Percentiles rank a stretch among this genome's conserved stretches.
phyloP scores from a whole-genome alignment of 2,329 filamentous ascomycete species.

The Eurotiales sp. region DNA sequence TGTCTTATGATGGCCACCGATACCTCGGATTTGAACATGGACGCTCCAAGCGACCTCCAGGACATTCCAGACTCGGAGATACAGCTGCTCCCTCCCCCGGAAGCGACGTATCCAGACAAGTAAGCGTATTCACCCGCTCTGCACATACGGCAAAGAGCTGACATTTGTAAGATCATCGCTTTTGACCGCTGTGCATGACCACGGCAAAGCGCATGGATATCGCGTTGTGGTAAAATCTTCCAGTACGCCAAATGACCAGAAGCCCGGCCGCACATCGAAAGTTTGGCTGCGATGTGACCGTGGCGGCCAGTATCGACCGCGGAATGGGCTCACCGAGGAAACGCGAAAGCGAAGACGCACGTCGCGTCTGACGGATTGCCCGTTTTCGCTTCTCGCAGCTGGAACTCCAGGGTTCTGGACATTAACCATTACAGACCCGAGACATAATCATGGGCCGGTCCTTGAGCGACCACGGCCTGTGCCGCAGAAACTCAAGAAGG shows the following conservation, averaged over 20 bases:
- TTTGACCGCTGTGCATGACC: constrained; percentile 38
- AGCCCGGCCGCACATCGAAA: constrained; percentile 42
- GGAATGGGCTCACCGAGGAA: constrained; percentile 44
- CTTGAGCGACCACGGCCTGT: constrained; percentile 39
- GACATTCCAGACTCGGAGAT: constrained; percentile 43
- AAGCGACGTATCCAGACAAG: constrained; percentile 44
- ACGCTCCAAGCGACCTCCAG: constrained; percentile 44
- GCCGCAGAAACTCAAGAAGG: constrained; percentile 43
- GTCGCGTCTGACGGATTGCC: constrained; percentile 43
- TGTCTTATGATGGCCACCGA: constrained; percentile 35
- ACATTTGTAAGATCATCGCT: constrained; percentile 28
- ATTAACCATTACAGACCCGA: constrained; percentile 39
- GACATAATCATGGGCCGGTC: constrained; percentile 42
- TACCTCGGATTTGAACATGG: constrained; percentile 40
- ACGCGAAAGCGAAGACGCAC: constrained; percentile 42
- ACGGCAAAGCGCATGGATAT: constrained; percentile 42
- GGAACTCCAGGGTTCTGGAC: constrained; percentile 44
- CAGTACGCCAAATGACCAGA: constrained; percentile 43
- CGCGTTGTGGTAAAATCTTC: constrained; percentile 46
- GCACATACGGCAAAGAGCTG: not conserved
- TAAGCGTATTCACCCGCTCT: constrained; percentile 19
- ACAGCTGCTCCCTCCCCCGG: constrained; percentile 39
- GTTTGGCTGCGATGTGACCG: constrained; percentile 45
- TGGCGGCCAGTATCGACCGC: constrained; percentile 42
- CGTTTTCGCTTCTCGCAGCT: constrained; percentile 43